Base-by-base conservation (phyloP, 352 stramenopile genomes). In the Pythium pyrilobum region DNA sequence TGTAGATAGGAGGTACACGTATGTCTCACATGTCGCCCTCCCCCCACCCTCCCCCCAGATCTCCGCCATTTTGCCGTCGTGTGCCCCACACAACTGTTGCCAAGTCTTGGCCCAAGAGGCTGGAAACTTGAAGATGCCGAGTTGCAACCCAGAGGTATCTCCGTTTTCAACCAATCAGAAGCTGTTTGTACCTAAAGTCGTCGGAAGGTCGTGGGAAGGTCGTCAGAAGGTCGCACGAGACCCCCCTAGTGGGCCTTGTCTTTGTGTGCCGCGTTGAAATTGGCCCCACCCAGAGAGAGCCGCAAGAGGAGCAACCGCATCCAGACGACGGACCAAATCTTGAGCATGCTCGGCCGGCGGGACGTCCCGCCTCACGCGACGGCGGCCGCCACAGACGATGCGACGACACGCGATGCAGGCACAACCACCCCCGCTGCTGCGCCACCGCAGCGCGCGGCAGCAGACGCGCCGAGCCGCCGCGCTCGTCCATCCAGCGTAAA, bases 181-280 rank as follows among this genome's bases (percentile, higher is more conserved):
- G 8, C 2, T 2, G 1, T 5, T 6, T 11, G 23, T 18, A 4
- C 3, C 3, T 18, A 15, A 54, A 16, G 61, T 64, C 28, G 9
- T 28, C n/a, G 25, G 49, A 69, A 62, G 56, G 58, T 66, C 16
- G 58, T n/a, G n/a, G n/a, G 28, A 15, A 54, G 20, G 61, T 64
- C 28, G 9, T 28, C n/a, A 25, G 49, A 69, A 62, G 56, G 58
- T 66, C 16, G 58, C 51, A 21, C 44, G 49, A 59, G 45, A 25
- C 24, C 24, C 20, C 18, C 23, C 24, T 11, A 21, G 21, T 37
- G 31, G 44, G 5, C 49, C 57, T 65, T 59, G 49, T 59, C 57
- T 59, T 65, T 65, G 57, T 65, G 47, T 55, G 36, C 38, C 20
- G 20, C 15, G 45, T 52, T 52, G 45, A 52, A 52, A 52, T 52